Conservation (phyloP, 305 asterid species). For the Solanum hybrid region DNA sequence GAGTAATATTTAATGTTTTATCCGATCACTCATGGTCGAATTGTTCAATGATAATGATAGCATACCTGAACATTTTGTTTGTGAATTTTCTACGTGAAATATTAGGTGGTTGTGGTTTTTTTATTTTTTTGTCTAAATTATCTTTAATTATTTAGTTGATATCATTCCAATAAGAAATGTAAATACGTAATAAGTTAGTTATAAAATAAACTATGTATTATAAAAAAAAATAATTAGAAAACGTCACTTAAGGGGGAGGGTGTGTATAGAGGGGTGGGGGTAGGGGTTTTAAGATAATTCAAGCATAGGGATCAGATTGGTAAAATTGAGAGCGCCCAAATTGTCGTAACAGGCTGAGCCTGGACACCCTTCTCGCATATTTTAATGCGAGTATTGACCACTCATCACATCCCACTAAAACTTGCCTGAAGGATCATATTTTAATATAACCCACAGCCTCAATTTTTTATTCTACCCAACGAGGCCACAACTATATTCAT, state of each 20-base stretch:
- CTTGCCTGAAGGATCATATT: neutral
- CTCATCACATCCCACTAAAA: neutral
- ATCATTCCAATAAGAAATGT: neutral
- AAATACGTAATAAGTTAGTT: neutral
- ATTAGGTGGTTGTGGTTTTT: neutral
- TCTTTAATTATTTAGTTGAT: neutral
- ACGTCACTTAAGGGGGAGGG: neutral
- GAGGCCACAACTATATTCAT: neutral
- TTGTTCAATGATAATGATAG: neutral
- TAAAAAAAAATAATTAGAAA: neutral
- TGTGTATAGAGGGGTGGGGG: neutral
- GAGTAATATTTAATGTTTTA: neutral
- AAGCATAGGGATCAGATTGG: neutral
- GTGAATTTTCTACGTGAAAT: neutral
- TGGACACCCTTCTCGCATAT: neutral
- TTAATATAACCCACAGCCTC: fast-evolving
- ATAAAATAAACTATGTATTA: neutral
- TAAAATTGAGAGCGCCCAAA: neutral
- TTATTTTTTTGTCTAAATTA: too few species aligned
- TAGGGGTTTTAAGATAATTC: neutral
- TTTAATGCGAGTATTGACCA: neutral
- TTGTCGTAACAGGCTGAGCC: neutral
- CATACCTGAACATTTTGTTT: neutral
- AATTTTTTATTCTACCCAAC: neutral
- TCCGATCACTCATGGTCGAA: neutral